phyloP scores from a whole-genome alignment of 176 grass and related monocot species.

The maize (Zea mays) region DNA sequence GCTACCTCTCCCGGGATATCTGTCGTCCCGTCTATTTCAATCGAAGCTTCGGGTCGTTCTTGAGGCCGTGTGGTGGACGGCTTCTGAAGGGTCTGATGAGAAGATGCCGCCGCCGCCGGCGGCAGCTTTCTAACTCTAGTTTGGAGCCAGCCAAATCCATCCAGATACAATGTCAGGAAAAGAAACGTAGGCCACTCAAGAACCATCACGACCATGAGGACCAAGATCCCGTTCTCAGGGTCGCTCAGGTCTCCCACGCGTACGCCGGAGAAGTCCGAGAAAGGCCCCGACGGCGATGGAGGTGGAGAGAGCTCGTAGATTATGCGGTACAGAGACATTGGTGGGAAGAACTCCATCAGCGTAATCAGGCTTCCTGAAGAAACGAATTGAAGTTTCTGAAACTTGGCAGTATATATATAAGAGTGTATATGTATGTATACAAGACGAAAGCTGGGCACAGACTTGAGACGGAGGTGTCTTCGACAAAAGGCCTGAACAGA shows the following conservation, averaged over 20 bases:
- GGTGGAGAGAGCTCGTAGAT: constrained; percentile 63
- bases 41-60: constrained; percentile 37
- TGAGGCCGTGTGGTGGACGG: constrained; percentile 35
- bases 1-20: constrained; percentile 45
- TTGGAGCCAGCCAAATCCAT: constrained; percentile 46
- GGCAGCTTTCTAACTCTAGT: constrained; percentile 20
- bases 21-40: constrained; percentile 43
- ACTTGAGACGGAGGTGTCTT: constrained; percentile 59
- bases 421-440: background rate
- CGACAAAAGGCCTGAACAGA: constrained; percentile 49
- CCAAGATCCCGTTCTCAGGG: constrained; percentile 48
- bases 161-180: constrained; percentile 50
- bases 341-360: constrained; percentile 61
- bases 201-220: constrained; percentile 53
- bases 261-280: constrained; percentile 46
- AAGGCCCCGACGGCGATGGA: constrained; percentile 17
- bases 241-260: constrained; percentile 49
- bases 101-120: background rate
- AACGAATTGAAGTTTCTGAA: background rate
- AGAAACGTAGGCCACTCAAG: constrained; percentile 52
- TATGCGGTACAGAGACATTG: constrained; percentile 64
- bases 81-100: constrained; percentile 1
- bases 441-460: background rate
- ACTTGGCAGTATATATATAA: background rate
- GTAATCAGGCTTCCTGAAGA: constrained; percentile 49